Conservation (phyloP, 2,329 filamentous ascomycete genomes). For the Aureobasidium namibiae region DNA sequence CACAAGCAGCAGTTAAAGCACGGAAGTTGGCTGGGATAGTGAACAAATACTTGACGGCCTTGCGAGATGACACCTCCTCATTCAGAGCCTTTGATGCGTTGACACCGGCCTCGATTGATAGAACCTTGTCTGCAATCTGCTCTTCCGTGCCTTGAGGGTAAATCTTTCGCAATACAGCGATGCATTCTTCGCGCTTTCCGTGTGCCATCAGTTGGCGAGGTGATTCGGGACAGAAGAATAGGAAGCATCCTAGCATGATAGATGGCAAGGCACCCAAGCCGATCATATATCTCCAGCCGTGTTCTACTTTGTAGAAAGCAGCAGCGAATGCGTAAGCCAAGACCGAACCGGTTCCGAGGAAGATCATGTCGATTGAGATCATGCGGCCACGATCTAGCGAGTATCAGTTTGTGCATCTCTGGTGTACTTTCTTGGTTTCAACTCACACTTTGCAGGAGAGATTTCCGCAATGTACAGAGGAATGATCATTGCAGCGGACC, state of each 20-base stretch:
- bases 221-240: conserved; percentile 28
- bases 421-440: no score
- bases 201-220: conserved; percentile 34
- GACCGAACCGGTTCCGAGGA: conserved; percentile 24
- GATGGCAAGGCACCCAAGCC: conserved; percentile 30
- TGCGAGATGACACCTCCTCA: conserved; percentile 29
- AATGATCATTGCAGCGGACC: conserved; percentile 57
- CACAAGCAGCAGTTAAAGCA: conserved; percentile 29
- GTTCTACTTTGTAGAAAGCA: conserved; percentile 26
- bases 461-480: conserved; percentile 73
- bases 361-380: conserved; percentile 34
- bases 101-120: conserved; percentile 33
- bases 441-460: conserved; percentile 50
- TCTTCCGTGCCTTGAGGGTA: conserved; percentile 36
- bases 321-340: conserved; percentile 27
- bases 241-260: conserved; percentile 26
- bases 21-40: conserved; percentile 28
- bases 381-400: conserved; percentile 27
- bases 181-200: conserved; percentile 26
- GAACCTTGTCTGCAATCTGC: conserved; percentile 39
- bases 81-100: conserved; percentile 33
- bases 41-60: conserved; percentile 25
- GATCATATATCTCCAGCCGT: conserved; percentile 27
- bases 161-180: conserved; percentile 31
- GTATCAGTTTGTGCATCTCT: not conserved